Evolutionary conservation across 345 rosid genomes (phyloP).

Genomic region (Eutrema japonicum): DNA sequence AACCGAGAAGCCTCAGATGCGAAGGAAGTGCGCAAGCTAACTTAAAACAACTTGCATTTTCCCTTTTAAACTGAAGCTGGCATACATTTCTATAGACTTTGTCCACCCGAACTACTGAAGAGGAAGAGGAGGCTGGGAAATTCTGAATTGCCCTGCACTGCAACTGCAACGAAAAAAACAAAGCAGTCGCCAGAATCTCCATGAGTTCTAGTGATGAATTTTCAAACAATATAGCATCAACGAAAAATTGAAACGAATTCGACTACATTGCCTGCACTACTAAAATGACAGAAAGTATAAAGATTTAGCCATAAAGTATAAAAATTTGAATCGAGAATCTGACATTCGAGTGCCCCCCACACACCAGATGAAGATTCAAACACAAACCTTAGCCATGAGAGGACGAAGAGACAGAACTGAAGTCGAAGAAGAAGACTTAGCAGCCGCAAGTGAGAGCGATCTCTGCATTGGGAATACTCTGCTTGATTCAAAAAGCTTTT

Average conservation of each 20-base stretch:
- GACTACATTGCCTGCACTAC: neutral
- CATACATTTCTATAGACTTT: constrained; percentile 39
- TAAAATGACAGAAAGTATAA: neutral
- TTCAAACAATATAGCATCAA: neutral
- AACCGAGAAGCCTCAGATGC: constrained; percentile 31
- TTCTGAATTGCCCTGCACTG: constrained; percentile 48
- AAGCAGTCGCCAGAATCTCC: constrained; percentile 12
- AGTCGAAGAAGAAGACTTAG: constrained; percentile 43
- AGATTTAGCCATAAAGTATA: no score
- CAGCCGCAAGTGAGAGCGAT: constrained; percentile 36
- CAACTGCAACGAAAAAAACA: constrained; percentile 43
- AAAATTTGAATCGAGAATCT: neutral
- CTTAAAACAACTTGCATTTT: constrained; percentile 32
- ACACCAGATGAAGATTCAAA: neutral
- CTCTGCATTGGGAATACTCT: constrained; percentile 41
- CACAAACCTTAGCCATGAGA: constrained; percentile 59
- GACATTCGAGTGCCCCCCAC: neutral
- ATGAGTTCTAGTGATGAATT: constrained; percentile 19
- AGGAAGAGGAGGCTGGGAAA: constrained; percentile 36
- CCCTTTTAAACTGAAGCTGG: constrained; percentile 43
- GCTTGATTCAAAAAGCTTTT: constrained; percentile 13
- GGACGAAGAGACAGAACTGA: constrained; percentile 47
- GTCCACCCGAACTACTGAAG: constrained; percentile 25
- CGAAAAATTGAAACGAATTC: constrained; percentile 3
- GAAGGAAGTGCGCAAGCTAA: constrained; percentile 33